Evolutionary conservation across 257 asterid species (phyloP), one percentile per base, ranked within the genome.

Genomic region (Salvia miltiorrhiza): DNA sequence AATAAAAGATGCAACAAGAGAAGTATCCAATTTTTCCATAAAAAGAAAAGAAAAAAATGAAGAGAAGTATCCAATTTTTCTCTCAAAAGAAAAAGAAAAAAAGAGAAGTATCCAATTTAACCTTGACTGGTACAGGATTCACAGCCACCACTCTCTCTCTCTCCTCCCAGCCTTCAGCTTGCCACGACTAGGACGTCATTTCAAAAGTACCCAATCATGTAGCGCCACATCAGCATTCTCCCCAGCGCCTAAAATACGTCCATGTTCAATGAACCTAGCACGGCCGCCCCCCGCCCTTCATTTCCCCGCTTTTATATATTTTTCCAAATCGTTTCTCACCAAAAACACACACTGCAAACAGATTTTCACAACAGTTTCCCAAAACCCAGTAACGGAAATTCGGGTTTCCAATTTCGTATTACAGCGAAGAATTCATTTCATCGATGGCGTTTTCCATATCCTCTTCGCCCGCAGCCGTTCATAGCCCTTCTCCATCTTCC

Each of bases 261-360:
- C 83, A 90, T 79, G 72, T 87, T 86, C 97, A 86, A 84, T 87
- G 96, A 79, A 90, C 79, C 88, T 81, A 57, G 5, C 30, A 1
- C 6, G 39, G 71, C 63, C 72, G 52, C 73, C 71, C n/a, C 43
- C 78, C 69, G 44, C 68, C 71, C 26, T 55, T 70, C 77, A 61
- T 61, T 60, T 10, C 66, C 41, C 50, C 35, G 67, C 67, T 28
- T 55, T 53, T 28, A 71, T 70, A 61, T 61, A 61, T 39, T 37
- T 60, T 61, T 61, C 67, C 67, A 37, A 5, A 2, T 61, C 67
- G 1, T 61, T 50, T 20, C 33, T 20, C 67, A 19, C 33, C 50
- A 12, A 37, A 14, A 37, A 19, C 66, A 60, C 39, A 44, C 76
- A 58, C 70, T 43, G 69, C 73, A 43, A 44, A 60, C 35, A 56